Evolutionary conservation across 495 filamentous ascomycete species (phyloP), one percentile per base, ranked within the genome.

Genomic region (Stereocaulon alpinum): DNA sequence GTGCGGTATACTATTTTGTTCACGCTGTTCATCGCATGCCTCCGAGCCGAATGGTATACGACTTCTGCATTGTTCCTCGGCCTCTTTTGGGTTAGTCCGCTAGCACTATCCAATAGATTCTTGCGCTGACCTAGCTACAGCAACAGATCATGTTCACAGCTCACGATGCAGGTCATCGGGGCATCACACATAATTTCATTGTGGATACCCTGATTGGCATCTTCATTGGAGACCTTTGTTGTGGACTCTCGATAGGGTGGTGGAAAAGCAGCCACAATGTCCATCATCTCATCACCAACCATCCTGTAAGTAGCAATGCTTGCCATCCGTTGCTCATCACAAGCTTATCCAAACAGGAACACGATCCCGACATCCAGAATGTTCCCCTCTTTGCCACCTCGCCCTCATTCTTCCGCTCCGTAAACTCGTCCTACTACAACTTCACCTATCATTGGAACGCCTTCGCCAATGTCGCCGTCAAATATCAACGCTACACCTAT

Each of bases 231-330:
- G 72, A 77, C 56, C 74, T 77, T 56, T 74, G 73, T 61, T 76
- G 75, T 61, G 76, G 76, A 14, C 68, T 78, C 17, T 74, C 70
- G 30, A 72, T 78, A 49, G 76, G 76, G 17, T 79, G 76, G 76
- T 79, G 76, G 76, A 79, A 79, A 66, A 70, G 69, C 66, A 77
- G 72, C 55, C 76, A 79, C 65, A 79, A 79, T 53, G 76, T 79
- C 18, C 76, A 79, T 65, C 76, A 79, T 63, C 69, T 79, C 10
- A 66, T 79, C 40, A 77, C 76, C 22, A 79, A 79, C 63, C 67
- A 69, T 49, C 77, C 76, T 6, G 67, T 67, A 58, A 47, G 58
- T 58, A 7, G 20, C 27, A 14, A 15, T 18, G 22, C 12, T 17
- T 41, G 34, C 34, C 34, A 37, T 10, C 1, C 40, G 34, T n/a